phyloP scores from a whole-genome alignment of 495 filamentous ascomycete species.

The Penicillium pancosmium region DNA sequence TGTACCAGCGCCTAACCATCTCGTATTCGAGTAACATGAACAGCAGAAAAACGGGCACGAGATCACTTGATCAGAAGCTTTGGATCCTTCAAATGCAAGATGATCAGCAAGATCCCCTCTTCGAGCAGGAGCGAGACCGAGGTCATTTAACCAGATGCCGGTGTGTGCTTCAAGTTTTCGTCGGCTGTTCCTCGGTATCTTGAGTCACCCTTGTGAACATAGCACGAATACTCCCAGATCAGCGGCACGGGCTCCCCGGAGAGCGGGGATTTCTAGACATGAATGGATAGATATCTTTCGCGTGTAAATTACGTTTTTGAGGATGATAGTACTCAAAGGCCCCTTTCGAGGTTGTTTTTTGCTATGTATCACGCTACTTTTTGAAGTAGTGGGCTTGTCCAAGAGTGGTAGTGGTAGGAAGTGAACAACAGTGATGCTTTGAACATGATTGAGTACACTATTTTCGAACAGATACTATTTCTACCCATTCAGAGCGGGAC shows the following conservation, averaged over 20 bases:
- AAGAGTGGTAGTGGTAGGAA: background rate
- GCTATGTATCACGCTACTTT: background rate
- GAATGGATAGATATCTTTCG: background rate
- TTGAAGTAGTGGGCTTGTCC: background rate
- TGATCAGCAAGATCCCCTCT: background rate
- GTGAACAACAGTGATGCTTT: no score
- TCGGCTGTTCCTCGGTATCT: constrained; percentile 25
- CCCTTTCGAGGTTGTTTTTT: background rate
- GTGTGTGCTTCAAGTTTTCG: background rate
- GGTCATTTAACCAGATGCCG: background rate
- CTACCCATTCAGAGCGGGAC: background rate
- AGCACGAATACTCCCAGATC: constrained; percentile 1
- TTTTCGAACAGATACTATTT: background rate
- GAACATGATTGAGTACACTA: background rate
- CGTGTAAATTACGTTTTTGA: background rate
- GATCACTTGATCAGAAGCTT: constrained; percentile 8
- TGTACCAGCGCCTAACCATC: constrained; percentile 6
- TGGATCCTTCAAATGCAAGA: background rate
- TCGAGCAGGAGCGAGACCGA: background rate
- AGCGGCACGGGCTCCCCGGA: constrained; percentile 1
- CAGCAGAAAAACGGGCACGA: background rate
- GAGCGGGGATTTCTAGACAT: background rate
- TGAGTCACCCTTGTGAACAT: constrained; percentile 23
- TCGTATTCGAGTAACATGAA: constrained; percentile 8
- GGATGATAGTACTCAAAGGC: background rate